These are phyloP conservation scores for Helenozyma rhizophorensis DNA, from an alignment of 805 yeast genomes.

Conservation along the genomic window DNA sequence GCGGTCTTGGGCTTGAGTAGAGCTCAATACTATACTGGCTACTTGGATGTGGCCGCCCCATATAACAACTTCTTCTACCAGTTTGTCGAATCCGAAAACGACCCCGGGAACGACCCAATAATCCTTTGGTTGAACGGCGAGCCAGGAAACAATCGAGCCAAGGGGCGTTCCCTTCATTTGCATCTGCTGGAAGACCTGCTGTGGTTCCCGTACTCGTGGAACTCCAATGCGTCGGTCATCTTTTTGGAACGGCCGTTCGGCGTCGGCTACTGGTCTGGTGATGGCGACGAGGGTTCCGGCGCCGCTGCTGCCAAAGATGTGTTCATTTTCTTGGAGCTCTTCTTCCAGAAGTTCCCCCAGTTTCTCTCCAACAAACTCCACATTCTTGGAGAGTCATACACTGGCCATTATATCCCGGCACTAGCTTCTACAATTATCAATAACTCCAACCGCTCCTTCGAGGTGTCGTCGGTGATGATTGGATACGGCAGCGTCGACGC, in stretches of 20 bases:
- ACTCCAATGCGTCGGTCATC: constrained; percentile 8
- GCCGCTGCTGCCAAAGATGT: constrained; percentile 19
- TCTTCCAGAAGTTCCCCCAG: constrained; percentile 33
- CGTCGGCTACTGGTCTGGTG: constrained; percentile 17
- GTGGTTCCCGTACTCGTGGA: constrained; percentile 9
- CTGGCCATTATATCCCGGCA: constrained; percentile 23
- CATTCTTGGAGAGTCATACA: constrained; percentile 30
- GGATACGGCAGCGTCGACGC: constrained; percentile 9
- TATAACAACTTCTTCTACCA: no score
- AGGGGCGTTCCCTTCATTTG: no score
- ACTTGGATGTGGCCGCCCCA: no score
- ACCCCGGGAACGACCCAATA: no score
- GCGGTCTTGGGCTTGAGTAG: no score
- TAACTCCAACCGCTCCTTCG: constrained; percentile 21
- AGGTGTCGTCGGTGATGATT: constrained; percentile 18
- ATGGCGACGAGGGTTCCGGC: constrained; percentile 20
- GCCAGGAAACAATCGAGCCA: no score
- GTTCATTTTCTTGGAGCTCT: constrained; percentile 34
- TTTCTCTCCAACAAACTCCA: constrained; percentile 26
- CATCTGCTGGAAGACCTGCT: constrained; percentile 6
- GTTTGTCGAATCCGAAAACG: no score
- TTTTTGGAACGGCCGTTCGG: constrained; percentile 12
- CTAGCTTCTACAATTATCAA: constrained; percentile 20
- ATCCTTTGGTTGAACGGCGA: no score
- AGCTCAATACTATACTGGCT: no score